phyloP scores from a whole-genome alignment of 2,329 filamentous ascomycete species.

The Cadophora malorum region DNA sequence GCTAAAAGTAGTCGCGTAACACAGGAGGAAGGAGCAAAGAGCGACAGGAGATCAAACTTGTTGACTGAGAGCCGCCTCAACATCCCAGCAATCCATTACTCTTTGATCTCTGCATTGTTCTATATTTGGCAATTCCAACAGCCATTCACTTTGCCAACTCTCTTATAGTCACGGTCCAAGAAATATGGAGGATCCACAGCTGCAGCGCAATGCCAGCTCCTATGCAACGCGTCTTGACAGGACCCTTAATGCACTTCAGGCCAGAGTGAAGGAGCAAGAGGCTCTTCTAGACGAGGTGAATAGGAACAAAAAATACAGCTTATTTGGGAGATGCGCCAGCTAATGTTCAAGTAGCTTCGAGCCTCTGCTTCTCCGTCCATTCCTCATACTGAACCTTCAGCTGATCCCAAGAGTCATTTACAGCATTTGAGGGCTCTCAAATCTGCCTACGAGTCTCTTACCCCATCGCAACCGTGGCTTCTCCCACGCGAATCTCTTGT shows the following conservation, averaged over 20 bases:
- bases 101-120: neutral
- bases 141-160: neutral
- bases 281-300: slow-evolving; percentile 54
- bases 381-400: slow-evolving; percentile 40
- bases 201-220: slow-evolving; percentile 46
- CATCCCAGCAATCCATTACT: slow-evolving; percentile 1
- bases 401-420: slow-evolving; percentile 47
- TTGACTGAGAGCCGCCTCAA: neutral
- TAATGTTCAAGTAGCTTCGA: slow-evolving; percentile 40
- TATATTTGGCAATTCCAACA: neutral
- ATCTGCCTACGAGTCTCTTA: slow-evolving; percentile 69
- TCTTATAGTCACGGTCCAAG: neutral
- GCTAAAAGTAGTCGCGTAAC: slow-evolving; percentile 11
- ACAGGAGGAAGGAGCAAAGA: slow-evolving; percentile 14
- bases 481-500: slow-evolving; percentile 71
- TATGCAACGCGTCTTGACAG: slow-evolving; percentile 66
- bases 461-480: slow-evolving; percentile 66
- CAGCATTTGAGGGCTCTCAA: slow-evolving; percentile 61
- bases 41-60: slow-evolving; percentile 3
- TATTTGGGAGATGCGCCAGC: neutral
- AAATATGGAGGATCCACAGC: slow-evolving; percentile 28
- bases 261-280: slow-evolving; percentile 61
- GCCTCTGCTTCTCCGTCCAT: slow-evolving; percentile 35
- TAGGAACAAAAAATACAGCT: slow-evolving; percentile 11
- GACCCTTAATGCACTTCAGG: slow-evolving; percentile 71